Percentiles rank a stretch among this genome's conserved stretches.
Evolutionary conservation across 2,329 filamentous ascomycete species (phyloP).

Genomic region (Colletotrichum sp.): DNA sequence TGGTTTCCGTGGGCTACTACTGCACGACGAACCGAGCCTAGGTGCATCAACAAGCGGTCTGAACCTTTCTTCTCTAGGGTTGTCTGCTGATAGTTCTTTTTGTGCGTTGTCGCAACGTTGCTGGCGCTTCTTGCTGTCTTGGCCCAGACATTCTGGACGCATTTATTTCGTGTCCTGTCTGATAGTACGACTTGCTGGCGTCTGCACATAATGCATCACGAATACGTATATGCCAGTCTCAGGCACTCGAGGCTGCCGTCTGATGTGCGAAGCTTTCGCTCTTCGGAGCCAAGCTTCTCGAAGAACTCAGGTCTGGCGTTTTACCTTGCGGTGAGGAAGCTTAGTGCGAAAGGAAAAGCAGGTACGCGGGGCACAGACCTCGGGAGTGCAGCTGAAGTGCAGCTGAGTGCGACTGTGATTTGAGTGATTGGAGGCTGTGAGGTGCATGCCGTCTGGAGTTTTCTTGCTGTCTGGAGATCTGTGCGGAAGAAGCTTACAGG

Average conservation of each 20-base stretch:
- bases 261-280: background rate
- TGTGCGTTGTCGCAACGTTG: background rate
- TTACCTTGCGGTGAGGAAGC: background rate
- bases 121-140: background rate
- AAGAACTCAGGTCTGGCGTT: background rate
- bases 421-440: background rate
- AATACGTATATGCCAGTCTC: background rate
- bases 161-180: background rate
- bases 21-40: slow-evolving; percentile 12
- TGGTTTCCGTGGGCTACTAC: slow-evolving; percentile 9
- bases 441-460: slow-evolving; percentile 11
- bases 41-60: slow-evolving; percentile 15
- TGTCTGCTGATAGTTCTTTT: background rate
- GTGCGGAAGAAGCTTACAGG: background rate
- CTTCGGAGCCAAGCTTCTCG: background rate
- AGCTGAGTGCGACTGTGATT: slow-evolving; percentile 12
- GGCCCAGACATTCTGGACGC: background rate
- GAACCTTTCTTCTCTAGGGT: background rate
- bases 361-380: background rate
- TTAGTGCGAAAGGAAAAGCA: background rate
- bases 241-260: background rate
- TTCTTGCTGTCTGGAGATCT: background rate
- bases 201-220: background rate
- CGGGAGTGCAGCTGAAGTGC: background rate
- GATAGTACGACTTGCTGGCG: background rate